Conservation (phyloP, 140 eudicot genomes). For the Anethum foeniculum region DNA sequence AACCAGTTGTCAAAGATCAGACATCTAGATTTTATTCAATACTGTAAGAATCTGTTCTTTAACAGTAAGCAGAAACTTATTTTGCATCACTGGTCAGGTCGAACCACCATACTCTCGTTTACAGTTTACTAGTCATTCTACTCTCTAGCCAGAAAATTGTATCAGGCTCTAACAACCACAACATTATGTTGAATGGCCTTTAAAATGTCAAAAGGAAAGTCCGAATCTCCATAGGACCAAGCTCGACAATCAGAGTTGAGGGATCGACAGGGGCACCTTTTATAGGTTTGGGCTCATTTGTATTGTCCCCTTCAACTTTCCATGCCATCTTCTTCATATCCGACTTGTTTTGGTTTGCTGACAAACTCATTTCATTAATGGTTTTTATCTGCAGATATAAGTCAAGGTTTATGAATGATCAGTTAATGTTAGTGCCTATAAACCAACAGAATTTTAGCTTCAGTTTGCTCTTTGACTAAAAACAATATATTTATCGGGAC, state of each 20-base stretch:
- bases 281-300: conserved; percentile 21
- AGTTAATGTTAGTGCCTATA: background rate
- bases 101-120: background rate
- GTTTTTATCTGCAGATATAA: conserved; percentile 41
- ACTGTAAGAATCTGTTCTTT: background rate
- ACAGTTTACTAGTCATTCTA: background rate
- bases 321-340: conserved; percentile 52
- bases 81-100: background rate
- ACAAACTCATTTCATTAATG: conserved; percentile 65
- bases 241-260: conserved; percentile 68
- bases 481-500: background rate
- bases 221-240: conserved; percentile 95
- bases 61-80: background rate
- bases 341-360: conserved; percentile 79
- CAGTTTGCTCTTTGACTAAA: background rate
- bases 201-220: conserved; percentile 56
- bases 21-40: conserved; percentile 1
- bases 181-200: conserved; percentile 1
- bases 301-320: conserved; percentile 55
- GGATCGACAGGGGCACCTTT: conserved; percentile 54
- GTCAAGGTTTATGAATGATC: background rate
- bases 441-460: background rate
- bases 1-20: background rate
- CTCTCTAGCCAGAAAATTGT: background rate
- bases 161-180: background rate